Evolutionary conservation across 768 basidiomycete species (phyloP).

Genomic region (Russula olivacea): DNA sequence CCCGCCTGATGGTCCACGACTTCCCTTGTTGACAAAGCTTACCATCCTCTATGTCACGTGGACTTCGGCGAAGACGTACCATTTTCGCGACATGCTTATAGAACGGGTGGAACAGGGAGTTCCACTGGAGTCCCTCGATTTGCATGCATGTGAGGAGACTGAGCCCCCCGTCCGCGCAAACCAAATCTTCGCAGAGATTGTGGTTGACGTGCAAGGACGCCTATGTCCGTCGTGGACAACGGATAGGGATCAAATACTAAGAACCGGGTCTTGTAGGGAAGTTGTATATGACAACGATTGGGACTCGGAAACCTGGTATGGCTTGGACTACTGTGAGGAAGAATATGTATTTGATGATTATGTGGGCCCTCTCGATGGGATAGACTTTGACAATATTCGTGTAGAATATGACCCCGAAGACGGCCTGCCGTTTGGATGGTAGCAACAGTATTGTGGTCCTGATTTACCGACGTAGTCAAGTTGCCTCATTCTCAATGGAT

Average conservation of each 20-base stretch:
- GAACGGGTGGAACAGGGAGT: not conserved
- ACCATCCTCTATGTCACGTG: not conserved
- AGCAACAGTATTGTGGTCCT: no score
- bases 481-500: no score
- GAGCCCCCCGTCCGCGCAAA: not conserved
- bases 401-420: no score
- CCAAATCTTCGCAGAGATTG: not conserved
- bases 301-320: no score
- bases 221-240: not conserved
- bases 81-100: not conserved
- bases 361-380: no score
- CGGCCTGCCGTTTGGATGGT: no score
- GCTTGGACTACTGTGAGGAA: no score
- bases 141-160: not conserved
- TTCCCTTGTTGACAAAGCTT: not conserved
- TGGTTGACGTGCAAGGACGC: not conserved
- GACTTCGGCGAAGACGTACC: not conserved
- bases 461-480: no score
- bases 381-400: no score
- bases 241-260: no score
- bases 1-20: not conserved
- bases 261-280: not conserved
- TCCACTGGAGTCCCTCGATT: conserved; percentile 7
- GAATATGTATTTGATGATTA: no score
- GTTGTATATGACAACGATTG: no score